These are phyloP conservation scores for Backusella tuberculispora DNA, from an alignment of 192 early-diverging fungal genomes.

Conservation along the genomic window DNA sequence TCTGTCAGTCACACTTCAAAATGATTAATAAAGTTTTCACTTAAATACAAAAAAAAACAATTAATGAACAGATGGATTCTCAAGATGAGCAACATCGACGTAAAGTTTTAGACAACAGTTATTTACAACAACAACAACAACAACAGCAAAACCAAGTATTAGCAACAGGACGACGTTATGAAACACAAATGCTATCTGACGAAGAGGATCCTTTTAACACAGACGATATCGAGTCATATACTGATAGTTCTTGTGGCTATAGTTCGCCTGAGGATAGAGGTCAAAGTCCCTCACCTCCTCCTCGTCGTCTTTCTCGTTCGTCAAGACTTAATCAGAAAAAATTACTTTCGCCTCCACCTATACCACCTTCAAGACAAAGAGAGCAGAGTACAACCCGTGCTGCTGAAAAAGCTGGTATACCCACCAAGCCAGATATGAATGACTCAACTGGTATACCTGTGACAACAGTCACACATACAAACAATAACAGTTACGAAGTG, in stretches of 20 bases:
- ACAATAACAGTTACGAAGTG: background rate
- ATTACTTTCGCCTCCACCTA: background rate
- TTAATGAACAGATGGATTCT: background rate
- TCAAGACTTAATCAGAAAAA: background rate
- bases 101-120: background rate
- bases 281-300: background rate
- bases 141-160: background rate
- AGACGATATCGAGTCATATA: background rate
- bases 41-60: too few species aligned
- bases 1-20: too few species aligned
- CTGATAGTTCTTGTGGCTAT: background rate
- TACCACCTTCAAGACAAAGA: background rate
- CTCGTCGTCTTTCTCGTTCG: background rate
- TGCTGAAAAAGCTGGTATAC: background rate
- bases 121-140: background rate
- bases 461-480: background rate
- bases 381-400: background rate
- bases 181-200: background rate
- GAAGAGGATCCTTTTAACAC: background rate
- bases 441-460: background rate
- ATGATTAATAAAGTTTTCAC: too few species aligned
- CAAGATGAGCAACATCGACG: constrained; percentile 1
- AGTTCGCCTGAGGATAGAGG: background rate
- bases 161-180: background rate
- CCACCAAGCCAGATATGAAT: background rate